Percentiles rank a stretch among this genome's conserved stretches.
These are phyloP conservation scores for Chlamydomonas reinhardtii DNA, from an alignment of 163 green algal species.

Conservation along the genomic window DNA sequence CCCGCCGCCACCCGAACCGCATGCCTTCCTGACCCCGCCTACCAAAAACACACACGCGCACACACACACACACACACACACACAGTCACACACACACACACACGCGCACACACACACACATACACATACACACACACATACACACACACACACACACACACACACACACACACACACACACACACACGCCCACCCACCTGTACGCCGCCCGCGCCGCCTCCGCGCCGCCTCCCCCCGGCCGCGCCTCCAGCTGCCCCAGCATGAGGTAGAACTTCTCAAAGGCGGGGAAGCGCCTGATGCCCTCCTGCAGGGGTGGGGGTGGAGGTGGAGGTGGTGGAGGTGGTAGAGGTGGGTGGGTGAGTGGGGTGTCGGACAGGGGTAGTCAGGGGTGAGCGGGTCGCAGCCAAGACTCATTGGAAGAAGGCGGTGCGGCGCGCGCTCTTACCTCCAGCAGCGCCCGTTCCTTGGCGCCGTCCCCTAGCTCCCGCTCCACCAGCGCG, in stretches of 20 bases:
- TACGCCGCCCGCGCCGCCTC: conserved; percentile 73
- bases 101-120: no score
- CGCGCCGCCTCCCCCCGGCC: conserved; percentile 60
- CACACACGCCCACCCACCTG: conserved; percentile 39
- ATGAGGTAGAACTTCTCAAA: conserved; percentile 96
- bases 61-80: no score
- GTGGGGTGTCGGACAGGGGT: not conserved
- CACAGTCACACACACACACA: no score
- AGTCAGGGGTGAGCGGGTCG: no score
- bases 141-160: no score
- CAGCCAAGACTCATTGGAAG: no score
- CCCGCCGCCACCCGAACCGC: no score
- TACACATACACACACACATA: no score
- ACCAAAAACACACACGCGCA: no score
- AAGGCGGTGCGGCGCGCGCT: no score
- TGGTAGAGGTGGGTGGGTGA: not conserved
- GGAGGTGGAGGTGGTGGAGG: not conserved
- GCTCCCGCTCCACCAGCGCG: conserved; percentile 92
- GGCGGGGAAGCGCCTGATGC: conserved; percentile 73
- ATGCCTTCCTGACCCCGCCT: no score
- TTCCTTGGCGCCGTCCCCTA: conserved; percentile 70
- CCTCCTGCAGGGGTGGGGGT: conserved; percentile 12
- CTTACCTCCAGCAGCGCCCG: conserved; percentile 68
- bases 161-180: no score
- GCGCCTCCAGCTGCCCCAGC: conserved; percentile 92